Evolutionary conservation across 176 grass and related monocot genomes (phyloP).

Genomic region (Bothriochloa decipiens): DNA sequence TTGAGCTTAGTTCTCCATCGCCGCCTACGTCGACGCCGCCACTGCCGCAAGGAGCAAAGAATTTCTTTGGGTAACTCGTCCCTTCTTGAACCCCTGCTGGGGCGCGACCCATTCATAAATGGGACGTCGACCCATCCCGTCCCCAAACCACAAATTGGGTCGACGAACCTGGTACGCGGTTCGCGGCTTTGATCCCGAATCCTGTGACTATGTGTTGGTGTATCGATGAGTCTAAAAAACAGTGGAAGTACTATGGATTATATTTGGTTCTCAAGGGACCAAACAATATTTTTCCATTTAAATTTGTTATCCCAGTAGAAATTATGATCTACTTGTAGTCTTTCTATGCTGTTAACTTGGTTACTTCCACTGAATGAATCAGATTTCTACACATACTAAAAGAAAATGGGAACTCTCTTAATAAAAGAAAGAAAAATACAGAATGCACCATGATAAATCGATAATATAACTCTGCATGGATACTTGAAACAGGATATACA

Average conservation of each 20-base stretch:
- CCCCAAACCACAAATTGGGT: too few species aligned
- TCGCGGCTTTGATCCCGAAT: too few species aligned
- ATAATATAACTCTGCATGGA: constrained; percentile 18
- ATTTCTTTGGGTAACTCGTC: too few species aligned
- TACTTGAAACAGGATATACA: not conserved
- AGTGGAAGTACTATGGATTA: not conserved
- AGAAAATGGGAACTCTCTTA: not conserved
- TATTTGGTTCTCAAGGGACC: not conserved
- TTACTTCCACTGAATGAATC: not conserved
- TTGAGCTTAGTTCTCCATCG: too few species aligned
- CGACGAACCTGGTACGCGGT: too few species aligned
- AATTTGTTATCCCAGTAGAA: constrained; percentile 26
- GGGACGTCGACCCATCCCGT: too few species aligned
- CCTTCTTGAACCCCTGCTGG: too few species aligned
- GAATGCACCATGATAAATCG: not conserved
- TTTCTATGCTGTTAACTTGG: not conserved
- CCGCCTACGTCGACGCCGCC: too few species aligned
- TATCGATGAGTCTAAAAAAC: constrained; percentile 20
- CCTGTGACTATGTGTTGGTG: too few species aligned
- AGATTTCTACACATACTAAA: not conserved
- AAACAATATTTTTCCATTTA: not conserved
- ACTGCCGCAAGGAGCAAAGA: too few species aligned
- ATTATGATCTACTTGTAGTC: not conserved
- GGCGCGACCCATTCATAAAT: too few species aligned
- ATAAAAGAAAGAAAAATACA: not conserved